These are phyloP conservation scores for Amanita molliuscula DNA, from an alignment of 768 basidiomycete species.

Conservation along the genomic window DNA sequence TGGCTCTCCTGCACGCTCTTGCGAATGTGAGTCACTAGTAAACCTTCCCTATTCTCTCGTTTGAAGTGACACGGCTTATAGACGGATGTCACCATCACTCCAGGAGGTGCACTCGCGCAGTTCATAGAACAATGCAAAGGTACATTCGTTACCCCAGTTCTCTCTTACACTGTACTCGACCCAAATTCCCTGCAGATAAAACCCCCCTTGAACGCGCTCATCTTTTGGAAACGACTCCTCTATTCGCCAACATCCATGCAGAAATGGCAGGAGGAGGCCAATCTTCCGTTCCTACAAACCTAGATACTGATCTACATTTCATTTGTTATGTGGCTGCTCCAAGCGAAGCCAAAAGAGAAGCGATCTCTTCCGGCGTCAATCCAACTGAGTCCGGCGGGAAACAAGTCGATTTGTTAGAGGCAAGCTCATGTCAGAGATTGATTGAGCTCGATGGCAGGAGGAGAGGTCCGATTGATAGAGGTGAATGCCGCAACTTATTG, in stretches of 20 bases:
- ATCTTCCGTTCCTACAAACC: conserved; percentile 47
- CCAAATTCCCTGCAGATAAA: conserved; percentile 32
- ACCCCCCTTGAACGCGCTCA: conserved; percentile 66
- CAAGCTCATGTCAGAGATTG: conserved; percentile 30
- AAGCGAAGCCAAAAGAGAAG: not conserved
- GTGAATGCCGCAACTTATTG: conserved; percentile 49
- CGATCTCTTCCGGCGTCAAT: not conserved
- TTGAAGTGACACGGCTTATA: conserved; percentile 14
- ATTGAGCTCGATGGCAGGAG: conserved; percentile 82
- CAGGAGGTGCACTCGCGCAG: conserved; percentile 48
- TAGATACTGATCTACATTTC: conserved; percentile 76
- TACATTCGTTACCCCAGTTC: conserved; percentile 10
- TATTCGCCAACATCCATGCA: conserved; percentile 73
- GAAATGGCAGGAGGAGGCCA: conserved; percentile 64
- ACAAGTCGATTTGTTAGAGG: not conserved
- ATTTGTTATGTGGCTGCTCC: conserved; percentile 77
- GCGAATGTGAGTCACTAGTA: conserved; percentile 50
- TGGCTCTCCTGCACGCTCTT: conserved; percentile 75
- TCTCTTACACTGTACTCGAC: not conserved
- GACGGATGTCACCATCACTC: conserved; percentile 47
- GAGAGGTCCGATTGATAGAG: conserved; percentile 72
- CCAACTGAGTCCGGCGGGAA: not conserved
- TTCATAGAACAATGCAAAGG: conserved; percentile 62
- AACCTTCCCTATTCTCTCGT: not conserved
- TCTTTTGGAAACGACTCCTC: conserved; percentile 61